Evolutionary conservation across 2,329 filamentous ascomycete genomes (phyloP).

Genomic region (Ophiostoma montium): DNA sequence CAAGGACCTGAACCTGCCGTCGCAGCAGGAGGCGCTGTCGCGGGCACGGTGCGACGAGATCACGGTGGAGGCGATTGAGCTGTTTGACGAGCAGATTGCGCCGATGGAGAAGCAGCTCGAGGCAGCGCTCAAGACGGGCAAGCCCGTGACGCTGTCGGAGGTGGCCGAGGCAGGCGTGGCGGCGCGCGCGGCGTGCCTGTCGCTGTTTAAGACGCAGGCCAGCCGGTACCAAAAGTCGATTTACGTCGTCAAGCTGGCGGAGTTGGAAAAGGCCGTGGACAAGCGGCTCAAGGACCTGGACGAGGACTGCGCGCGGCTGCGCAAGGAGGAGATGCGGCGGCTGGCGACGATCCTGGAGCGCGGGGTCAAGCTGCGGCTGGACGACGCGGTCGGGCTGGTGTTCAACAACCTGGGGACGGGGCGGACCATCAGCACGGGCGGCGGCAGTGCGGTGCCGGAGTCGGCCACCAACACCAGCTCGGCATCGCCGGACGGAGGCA

Average conservation of each 20-base stretch:
- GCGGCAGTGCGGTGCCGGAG: constrained; percentile 66
- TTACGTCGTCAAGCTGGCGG: constrained; percentile 69
- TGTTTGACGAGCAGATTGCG: constrained; percentile 66
- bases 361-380: constrained; percentile 79
- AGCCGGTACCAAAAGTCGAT: constrained; percentile 95
- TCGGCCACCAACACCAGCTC: background rate
- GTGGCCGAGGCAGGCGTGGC: constrained; percentile 60
- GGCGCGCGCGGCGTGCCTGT: constrained; percentile 59
- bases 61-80: constrained; percentile 68
- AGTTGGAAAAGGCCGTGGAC: constrained; percentile 79
- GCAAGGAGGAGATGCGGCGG: constrained; percentile 92
- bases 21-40: constrained; percentile 89
- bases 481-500: background rate
- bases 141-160: constrained; percentile 55
- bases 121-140: constrained; percentile 58
- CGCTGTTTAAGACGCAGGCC: constrained; percentile 79
- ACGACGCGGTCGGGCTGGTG: constrained; percentile 78
- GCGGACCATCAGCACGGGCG: constrained; percentile 24
- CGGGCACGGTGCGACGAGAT: constrained; percentile 99
- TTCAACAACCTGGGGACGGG: constrained; percentile 94
- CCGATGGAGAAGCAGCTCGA: constrained; percentile 81
- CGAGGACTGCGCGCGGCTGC: constrained; percentile 67
- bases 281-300: constrained; percentile 85
- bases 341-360: constrained; percentile 82
- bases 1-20: constrained; percentile 92